Conservation (phyloP, 164 flowering plant species). For the Kingdonia uniflora region DNA sequence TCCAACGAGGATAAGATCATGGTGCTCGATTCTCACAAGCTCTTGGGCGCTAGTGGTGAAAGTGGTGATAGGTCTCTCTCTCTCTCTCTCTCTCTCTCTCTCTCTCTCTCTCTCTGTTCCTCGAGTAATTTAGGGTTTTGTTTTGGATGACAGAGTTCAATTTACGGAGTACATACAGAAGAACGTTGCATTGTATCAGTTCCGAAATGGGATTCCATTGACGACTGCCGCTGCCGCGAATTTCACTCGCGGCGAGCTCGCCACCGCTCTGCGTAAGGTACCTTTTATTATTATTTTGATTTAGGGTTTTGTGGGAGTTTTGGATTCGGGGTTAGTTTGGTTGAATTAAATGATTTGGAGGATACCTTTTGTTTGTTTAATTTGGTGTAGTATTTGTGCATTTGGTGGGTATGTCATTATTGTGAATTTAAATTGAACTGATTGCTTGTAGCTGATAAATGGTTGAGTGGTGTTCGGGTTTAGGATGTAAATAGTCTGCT, state of each 20-base stretch:
- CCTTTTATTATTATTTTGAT: not conserved
- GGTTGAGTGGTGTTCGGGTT: too few relatives aligned
- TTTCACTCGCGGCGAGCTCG: conserved; percentile 95
- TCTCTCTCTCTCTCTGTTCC: conserved; percentile 24
- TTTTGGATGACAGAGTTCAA: conserved; percentile 44
- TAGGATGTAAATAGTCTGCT: too few relatives aligned
- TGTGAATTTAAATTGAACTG: too few relatives aligned
- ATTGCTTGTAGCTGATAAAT: too few relatives aligned
- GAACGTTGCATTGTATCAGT: conserved; percentile 88
- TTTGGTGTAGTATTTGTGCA: too few relatives aligned
- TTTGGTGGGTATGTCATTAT: too few relatives aligned
- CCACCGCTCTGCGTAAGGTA: conserved; percentile 91
- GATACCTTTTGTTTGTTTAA: too few relatives aligned
- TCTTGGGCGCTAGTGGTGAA: conserved; percentile 94
- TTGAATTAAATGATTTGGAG: too few relatives aligned
- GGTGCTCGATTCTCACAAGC: conserved; percentile 91
- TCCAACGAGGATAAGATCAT: conserved; percentile 92
- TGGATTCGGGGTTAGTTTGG: not conserved
- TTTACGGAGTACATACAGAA: conserved; percentile 94
- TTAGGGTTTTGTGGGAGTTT: conserved; percentile 2
- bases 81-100: conserved; percentile 23
- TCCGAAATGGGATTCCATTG: conserved; percentile 85
- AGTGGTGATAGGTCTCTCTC: conserved; percentile 68
- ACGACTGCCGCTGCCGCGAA: conserved; percentile 91
- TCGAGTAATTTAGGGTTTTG: not conserved